phyloP scores from a whole-genome alignment of 305 asterid species.

The Solanum hybrid region DNA sequence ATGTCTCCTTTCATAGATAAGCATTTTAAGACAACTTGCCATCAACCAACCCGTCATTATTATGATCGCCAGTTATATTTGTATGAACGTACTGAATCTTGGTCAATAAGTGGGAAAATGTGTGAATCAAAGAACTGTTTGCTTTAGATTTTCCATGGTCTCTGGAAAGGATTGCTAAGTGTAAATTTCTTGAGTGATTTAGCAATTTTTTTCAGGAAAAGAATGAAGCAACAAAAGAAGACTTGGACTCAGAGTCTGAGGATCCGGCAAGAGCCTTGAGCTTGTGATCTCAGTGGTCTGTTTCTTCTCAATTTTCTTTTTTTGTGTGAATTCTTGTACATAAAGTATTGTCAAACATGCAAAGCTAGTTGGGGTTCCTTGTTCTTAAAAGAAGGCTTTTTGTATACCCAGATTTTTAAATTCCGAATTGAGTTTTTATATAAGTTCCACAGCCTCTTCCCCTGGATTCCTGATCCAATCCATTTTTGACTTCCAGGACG shows the following conservation, averaged over 20 bases:
- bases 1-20: background rate
- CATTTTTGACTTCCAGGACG: background rate
- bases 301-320: background rate
- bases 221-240: slow-evolving; percentile 2
- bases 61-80: background rate
- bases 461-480: background rate
- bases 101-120: background rate
- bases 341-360: background rate
- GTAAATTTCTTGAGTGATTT: background rate
- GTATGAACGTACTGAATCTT: background rate
- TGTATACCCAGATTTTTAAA: background rate
- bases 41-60: background rate
- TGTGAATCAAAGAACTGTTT: background rate
- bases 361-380: background rate
- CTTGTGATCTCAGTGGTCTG: background rate
- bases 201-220: slow-evolving; percentile 2
- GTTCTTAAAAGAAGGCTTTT: background rate
- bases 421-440: background rate
- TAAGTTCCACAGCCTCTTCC: background rate
- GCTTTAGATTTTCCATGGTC: background rate
- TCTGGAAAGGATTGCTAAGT: background rate
- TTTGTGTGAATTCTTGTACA: background rate
- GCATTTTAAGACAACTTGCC: background rate
- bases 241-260: background rate
- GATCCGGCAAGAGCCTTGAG: slow-evolving; percentile 8